Evolutionary conservation across 805 yeast genomes (phyloP).

Genomic region (Candida coquimbonensis): DNA sequence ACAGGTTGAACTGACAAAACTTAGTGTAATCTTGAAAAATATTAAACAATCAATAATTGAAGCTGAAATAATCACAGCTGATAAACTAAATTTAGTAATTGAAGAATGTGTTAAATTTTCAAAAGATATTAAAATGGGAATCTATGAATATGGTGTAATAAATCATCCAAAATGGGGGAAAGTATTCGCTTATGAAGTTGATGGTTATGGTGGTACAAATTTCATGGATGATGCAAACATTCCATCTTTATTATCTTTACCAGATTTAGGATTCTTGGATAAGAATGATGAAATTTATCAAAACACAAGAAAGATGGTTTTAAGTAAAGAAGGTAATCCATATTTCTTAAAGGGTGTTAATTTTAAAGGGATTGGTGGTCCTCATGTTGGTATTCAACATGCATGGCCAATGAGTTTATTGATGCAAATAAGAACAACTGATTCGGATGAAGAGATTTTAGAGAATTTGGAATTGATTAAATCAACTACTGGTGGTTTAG

Average conservation of each 20-base stretch:
- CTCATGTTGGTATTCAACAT: slow-evolving; percentile 71
- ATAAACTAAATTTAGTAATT: slow-evolving; percentile 10
- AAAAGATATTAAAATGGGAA: slow-evolving; percentile 42
- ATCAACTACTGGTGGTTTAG: slow-evolving; percentile 63
- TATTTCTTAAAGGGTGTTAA: slow-evolving; percentile 56
- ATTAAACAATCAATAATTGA: slow-evolving; percentile 7
- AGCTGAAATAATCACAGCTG: slow-evolving; percentile 25
- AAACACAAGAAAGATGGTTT: slow-evolving; percentile 72
- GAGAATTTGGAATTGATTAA: slow-evolving; percentile 43
- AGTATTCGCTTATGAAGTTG: slow-evolving; percentile 85
- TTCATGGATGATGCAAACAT: slow-evolving; percentile 90
- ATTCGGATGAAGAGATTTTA: slow-evolving; percentile 62
- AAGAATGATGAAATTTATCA: slow-evolving; percentile 53
- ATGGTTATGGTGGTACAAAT: slow-evolving; percentile 69
- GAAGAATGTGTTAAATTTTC: slow-evolving; percentile 31
- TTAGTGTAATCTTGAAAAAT: slow-evolving; percentile 24
- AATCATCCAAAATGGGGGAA: slow-evolving; percentile 63
- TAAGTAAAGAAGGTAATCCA: slow-evolving; percentile 68
- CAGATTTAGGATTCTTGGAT: slow-evolving; percentile 63
- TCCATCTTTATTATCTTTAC: slow-evolving; percentile 74
- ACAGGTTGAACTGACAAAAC: slow-evolving; percentile 50
- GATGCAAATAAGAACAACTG: slow-evolving; percentile 65
- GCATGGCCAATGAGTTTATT: slow-evolving; percentile 94
- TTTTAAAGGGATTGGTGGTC: slow-evolving; percentile 84
- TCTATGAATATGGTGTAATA: slow-evolving; percentile 57